Conservation (phyloP, 2,329 filamentous ascomycete genomes). For the Gnomoniopsis sp. region DNA sequence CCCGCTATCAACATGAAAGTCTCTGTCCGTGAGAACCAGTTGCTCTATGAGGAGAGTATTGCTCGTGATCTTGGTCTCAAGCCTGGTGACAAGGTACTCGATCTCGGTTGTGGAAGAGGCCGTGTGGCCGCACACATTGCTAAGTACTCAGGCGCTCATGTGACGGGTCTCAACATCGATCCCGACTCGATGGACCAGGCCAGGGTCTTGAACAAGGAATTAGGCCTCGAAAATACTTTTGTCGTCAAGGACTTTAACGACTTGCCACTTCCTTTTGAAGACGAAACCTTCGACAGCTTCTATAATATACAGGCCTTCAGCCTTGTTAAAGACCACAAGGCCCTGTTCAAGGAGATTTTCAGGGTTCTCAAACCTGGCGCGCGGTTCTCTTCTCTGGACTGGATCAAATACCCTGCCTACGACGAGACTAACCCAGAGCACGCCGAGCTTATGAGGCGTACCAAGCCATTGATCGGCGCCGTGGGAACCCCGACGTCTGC, state of each 20-base stretch:
- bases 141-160: constrained; percentile 40
- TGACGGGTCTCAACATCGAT: constrained; percentile 53
- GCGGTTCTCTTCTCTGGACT: constrained; percentile 48
- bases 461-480: constrained; percentile 53
- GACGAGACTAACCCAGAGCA: constrained; percentile 44
- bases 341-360: constrained; percentile 45
- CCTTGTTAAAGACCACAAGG: constrained; percentile 45
- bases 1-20: constrained; percentile 49
- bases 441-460: constrained; percentile 48
- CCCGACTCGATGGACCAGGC: constrained; percentile 49
- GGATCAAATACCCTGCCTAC: constrained; percentile 49
- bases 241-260: constrained; percentile 49
- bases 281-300: constrained; percentile 48
- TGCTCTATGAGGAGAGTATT: constrained; percentile 49
- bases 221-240: constrained; percentile 44
- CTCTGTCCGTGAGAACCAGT: constrained; percentile 48
- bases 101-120: constrained; percentile 51
- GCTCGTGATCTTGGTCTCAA: constrained; percentile 43
- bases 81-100: constrained; percentile 43
- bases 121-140: constrained; percentile 53
- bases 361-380: constrained; percentile 48
- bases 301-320: constrained; percentile 57
- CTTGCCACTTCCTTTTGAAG: constrained; percentile 47
- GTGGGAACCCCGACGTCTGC: constrained; percentile 50
- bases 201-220: constrained; percentile 38